Evolutionary conservation across 106 monocot species (phyloP).

Genomic region (Posidonia australis): DNA sequence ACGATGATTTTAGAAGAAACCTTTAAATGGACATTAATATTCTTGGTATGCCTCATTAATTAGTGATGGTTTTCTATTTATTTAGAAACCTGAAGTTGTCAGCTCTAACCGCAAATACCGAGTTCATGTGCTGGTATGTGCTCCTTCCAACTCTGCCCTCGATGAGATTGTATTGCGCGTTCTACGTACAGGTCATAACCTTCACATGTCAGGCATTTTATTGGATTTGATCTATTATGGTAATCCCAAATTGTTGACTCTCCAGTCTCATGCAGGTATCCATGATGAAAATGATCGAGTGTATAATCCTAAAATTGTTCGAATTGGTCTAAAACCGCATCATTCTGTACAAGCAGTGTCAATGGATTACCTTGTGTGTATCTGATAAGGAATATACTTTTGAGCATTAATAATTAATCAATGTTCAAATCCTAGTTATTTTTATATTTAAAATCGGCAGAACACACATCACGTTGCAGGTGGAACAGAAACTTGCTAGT

Average conservation of each 20-base stretch:
- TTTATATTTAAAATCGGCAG: neutral
- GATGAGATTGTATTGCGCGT: constrained; percentile 97
- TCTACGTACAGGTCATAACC: constrained; percentile 51
- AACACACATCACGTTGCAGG: constrained; percentile 27
- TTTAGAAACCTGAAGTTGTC: constrained; percentile 84
- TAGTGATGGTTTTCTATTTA: constrained; percentile 3
- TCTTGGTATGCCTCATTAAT: neutral
- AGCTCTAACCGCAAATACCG: constrained; percentile 86
- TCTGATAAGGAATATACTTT: neutral
- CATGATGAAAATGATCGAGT: constrained; percentile 77
- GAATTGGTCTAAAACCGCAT: constrained; percentile 90
- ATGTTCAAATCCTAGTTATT: neutral
- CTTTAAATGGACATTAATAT: neutral
- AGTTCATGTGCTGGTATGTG: constrained; percentile 95
- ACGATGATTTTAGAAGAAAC: neutral
- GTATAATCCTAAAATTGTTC: constrained; percentile 94
- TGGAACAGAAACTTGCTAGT: constrained; percentile 76
- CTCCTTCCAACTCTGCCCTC: constrained; percentile 97
- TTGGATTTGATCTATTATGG: neutral
- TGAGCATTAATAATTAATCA: neutral
- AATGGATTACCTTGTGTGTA: constrained; percentile 91
- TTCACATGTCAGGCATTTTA: neutral
- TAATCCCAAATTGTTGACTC: neutral
- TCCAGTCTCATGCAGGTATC: constrained; percentile 48
- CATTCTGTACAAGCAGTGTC: constrained; percentile 97